A percentile compares a stretch with the other conserved stretches of the same genome.
Evolutionary conservation across 2,329 filamentous ascomycete genomes (phyloP).

Genomic region (Monilinia laxa): DNA sequence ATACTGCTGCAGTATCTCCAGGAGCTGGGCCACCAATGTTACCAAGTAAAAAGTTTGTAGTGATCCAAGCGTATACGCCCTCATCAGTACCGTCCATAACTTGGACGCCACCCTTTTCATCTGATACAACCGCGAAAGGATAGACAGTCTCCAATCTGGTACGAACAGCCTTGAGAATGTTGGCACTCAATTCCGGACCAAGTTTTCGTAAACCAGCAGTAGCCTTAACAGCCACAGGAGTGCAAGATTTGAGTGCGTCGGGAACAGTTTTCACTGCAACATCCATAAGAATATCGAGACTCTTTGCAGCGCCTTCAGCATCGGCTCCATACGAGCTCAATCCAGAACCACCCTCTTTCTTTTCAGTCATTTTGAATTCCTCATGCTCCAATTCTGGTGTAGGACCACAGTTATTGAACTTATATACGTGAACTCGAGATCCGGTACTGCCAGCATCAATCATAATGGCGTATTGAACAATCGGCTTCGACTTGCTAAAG

Average conservation of each 20-base stretch:
- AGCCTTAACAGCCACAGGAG: slow-evolving; percentile 94
- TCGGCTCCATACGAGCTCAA: slow-evolving; percentile 86
- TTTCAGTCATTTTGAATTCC: slow-evolving; percentile 89
- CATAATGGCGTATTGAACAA: slow-evolving; percentile 98
- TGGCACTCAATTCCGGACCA: slow-evolving; percentile 74
- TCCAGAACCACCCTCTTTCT: slow-evolving; percentile 69
- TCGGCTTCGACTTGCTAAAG: slow-evolving; percentile 81
- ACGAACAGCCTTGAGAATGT: slow-evolving; percentile 83
- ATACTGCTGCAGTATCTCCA: slow-evolving; percentile 87
- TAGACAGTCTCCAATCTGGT: slow-evolving; percentile 81
- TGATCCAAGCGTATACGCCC: slow-evolving; percentile 98
- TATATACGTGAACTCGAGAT: slow-evolving; percentile 96
- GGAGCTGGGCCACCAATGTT: slow-evolving; percentile 94
- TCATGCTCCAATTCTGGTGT: slow-evolving; percentile 94
- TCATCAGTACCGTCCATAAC: slow-evolving; percentile 98
- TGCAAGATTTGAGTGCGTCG: slow-evolving; percentile 85
- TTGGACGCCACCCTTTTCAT: slow-evolving; percentile 81
- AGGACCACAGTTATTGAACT: slow-evolving; percentile 96
- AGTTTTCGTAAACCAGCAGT: slow-evolving; percentile 90
- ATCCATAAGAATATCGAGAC: slow-evolving; percentile 82
- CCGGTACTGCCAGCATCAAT: slow-evolving; percentile 97
- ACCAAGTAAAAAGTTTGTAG: slow-evolving; percentile 95
- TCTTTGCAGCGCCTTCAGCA: slow-evolving; percentile 83
- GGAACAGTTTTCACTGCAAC: slow-evolving; percentile 83
- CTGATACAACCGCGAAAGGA: slow-evolving; percentile 89